phyloP scores from a whole-genome alignment of 179 eudicot genomes.

The Heliamphora ciliata region DNA sequence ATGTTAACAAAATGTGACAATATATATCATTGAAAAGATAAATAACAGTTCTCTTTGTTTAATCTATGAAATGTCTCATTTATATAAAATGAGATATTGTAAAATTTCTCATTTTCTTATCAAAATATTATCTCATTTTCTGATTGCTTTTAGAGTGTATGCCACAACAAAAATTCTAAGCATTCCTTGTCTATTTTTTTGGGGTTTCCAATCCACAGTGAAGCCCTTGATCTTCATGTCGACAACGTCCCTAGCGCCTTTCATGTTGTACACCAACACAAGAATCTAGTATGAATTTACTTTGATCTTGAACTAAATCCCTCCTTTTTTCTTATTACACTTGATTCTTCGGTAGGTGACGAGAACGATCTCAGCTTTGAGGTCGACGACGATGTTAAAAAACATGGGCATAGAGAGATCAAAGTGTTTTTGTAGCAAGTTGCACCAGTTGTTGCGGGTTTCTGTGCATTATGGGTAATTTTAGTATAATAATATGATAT shows the following conservation, averaged over 20 bases:
- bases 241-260: constrained; percentile 31
- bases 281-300: constrained; percentile 32
- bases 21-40: no score
- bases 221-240: constrained; percentile 31
- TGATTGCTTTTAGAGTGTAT: no score
- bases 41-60: no score
- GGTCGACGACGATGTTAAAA: constrained; percentile 14
- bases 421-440: constrained; percentile 42
- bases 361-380: constrained; percentile 34
- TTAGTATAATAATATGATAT: no score
- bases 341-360: constrained; percentile 23
- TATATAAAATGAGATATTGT: no score
- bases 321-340: constrained; percentile 27
- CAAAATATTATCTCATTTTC: no score
- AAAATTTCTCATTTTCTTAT: no score
- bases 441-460: constrained; percentile 30
- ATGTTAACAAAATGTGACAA: no score
- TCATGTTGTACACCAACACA: constrained; percentile 39
- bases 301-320: constrained; percentile 29
- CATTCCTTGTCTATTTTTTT: no score
- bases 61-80: no score
- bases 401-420: constrained; percentile 25
- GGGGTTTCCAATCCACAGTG: constrained; percentile 21
- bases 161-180: no score
- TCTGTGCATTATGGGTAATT: background rate